A percentile compares a stretch with the other conserved stretches of the same genome.
These are phyloP conservation scores for Pouteria glomerata DNA, from an alignment of 148 eudicot genomes.

Conservation along the genomic window DNA sequence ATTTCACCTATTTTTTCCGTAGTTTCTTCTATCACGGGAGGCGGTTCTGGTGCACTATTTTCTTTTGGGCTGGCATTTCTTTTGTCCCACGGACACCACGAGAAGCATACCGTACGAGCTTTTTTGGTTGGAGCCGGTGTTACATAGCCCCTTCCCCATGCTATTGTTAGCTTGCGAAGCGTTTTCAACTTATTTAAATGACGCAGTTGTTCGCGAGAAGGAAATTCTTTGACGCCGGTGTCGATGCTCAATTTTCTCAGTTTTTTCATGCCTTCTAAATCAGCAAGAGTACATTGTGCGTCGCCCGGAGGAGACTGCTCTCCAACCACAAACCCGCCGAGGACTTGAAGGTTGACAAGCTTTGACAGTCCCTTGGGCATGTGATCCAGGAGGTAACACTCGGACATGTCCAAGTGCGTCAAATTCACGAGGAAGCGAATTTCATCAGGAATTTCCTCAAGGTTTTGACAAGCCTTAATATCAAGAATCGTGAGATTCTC, in stretches of 20 bases:
- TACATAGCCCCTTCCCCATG: slow-evolving; percentile 27
- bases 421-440: slow-evolving; percentile 37
- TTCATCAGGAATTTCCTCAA: slow-evolving; percentile 32
- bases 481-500: slow-evolving; percentile 33
- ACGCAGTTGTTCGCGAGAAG: not conserved
- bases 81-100: no score
- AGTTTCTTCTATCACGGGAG: no score
- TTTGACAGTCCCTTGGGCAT: slow-evolving; percentile 36
- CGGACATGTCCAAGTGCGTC: slow-evolving; percentile 50
- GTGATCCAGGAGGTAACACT: slow-evolving; percentile 38
- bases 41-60: no score
- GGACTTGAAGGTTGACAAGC: slow-evolving; percentile 36
- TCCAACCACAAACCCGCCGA: slow-evolving; percentile 44
- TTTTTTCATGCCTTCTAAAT: slow-evolving; percentile 19
- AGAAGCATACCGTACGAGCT: no score
- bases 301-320: slow-evolving; percentile 1
- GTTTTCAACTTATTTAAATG: slow-evolving; percentile 2
- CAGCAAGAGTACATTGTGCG: slow-evolving; percentile 27
- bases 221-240: slow-evolving; percentile 21
- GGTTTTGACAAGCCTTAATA: slow-evolving; percentile 43
- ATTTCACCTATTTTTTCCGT: no score
- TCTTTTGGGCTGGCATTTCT: no score
- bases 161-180: slow-evolving; percentile 29
- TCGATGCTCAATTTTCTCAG: slow-evolving; percentile 38
- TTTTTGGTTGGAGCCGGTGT: not conserved